Conservation (phyloP, 352 stramenopile species). For the Phytophthora megakarya region DNA sequence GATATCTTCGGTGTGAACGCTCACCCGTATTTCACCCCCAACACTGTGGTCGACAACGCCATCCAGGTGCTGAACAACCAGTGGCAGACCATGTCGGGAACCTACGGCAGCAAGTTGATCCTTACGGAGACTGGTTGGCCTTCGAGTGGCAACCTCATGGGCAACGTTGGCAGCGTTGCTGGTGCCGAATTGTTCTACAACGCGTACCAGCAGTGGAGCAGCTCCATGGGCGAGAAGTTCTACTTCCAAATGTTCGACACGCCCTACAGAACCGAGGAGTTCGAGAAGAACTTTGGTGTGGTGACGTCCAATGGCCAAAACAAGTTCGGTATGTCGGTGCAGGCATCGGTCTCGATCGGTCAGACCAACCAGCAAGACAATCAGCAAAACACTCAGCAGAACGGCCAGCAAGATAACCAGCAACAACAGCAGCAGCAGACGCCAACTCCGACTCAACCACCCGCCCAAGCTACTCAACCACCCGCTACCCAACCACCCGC, state of each 20-base stretch:
- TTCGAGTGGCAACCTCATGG: constrained; percentile 23
- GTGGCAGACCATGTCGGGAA: constrained; percentile 40
- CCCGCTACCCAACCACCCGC: background rate
- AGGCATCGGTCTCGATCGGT: constrained; percentile 28
- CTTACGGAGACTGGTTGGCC: constrained; percentile 56
- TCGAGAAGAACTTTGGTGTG: constrained; percentile 56
- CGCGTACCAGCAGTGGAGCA: constrained; percentile 58
- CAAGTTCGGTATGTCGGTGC: constrained; percentile 54
- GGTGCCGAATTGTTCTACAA: constrained; percentile 47
- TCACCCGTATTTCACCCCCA: constrained; percentile 49
- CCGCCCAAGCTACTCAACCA: constrained; percentile 7
- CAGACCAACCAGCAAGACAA: constrained; percentile 15
- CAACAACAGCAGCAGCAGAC: constrained; percentile 18
- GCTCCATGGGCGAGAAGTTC: constrained; percentile 46
- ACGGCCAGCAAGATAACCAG: constrained; percentile 14
- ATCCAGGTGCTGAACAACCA: constrained; percentile 43
- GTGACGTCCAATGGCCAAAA: constrained; percentile 29
- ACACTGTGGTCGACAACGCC: constrained; percentile 19
- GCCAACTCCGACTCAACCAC: constrained; percentile 1
- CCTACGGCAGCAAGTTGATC: constrained; percentile 39
- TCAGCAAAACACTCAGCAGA: constrained; percentile 12
- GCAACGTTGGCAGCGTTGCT: constrained; percentile 36
- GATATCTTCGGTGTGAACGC: constrained; percentile 55
- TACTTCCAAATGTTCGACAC: constrained; percentile 81
- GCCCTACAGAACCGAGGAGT: constrained; percentile 38